A percentile compares a stretch with the other conserved stretches of the same genome.
These are phyloP conservation scores for Cucurbita moschata DNA, from an alignment of 306 rosid species.

Conservation along the genomic window DNA sequence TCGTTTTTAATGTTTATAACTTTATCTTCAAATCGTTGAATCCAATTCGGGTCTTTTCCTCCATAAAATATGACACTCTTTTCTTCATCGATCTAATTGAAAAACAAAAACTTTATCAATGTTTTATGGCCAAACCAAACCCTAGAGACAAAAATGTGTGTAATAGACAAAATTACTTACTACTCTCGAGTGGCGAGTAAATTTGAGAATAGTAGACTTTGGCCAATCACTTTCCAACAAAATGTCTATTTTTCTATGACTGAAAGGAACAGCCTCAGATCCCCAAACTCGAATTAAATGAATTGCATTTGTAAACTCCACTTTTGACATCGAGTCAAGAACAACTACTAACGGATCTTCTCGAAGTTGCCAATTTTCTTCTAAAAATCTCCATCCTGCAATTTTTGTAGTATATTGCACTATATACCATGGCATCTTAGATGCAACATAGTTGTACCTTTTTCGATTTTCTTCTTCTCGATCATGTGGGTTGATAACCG, in stretches of 20 bases:
- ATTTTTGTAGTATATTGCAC: constrained; percentile 8
- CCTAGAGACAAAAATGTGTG: constrained; percentile 10
- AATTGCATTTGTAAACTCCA: constrained; percentile 13
- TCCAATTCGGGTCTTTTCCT: constrained; percentile 38
- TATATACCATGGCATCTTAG: constrained; percentile 20
- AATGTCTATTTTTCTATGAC: not conserved
- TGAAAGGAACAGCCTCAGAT: constrained; percentile 12
- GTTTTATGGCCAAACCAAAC: not conserved
- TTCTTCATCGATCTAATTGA: constrained; percentile 22
- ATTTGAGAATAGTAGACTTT: not conserved
- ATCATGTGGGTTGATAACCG: constrained; percentile 25
- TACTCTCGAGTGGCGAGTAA: not conserved
- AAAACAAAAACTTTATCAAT: not conserved
- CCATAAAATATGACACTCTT: constrained; percentile 42
- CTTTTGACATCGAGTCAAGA: constrained; percentile 14
- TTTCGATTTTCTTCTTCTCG: constrained; percentile 15
- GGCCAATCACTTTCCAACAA: not conserved
- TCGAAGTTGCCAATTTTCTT: constrained; percentile 23
- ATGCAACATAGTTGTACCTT: constrained; percentile 5
- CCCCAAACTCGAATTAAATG: constrained; percentile 14
- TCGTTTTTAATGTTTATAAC: not conserved
- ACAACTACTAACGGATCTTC: constrained; percentile 22
- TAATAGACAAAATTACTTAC: too few relatives aligned
- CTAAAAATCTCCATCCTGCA: constrained; percentile 21
- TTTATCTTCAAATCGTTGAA: constrained; percentile 36